Base-by-base conservation (phyloP, 208 protist genomes). In the Acanthamoeba culbertsoni region DNA sequence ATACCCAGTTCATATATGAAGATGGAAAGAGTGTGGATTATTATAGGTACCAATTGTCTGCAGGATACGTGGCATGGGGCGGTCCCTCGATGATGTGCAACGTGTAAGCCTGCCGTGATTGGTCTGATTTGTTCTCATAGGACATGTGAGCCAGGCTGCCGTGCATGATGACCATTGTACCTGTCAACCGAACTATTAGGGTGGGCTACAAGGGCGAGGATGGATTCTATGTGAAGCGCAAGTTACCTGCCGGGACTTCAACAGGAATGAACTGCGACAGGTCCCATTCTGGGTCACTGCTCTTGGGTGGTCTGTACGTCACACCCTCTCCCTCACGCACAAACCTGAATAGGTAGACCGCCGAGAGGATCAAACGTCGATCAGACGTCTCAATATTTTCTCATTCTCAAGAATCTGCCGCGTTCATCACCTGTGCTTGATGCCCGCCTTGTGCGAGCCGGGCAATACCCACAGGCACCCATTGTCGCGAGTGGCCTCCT, bases 391-490 rank as follows among this genome's bases (percentile, higher is more conserved):
- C n/a, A n/a, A n/a, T n/a, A n/a, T n/a, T n/a, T n/a, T n/a, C n/a
- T n/a, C n/a, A n/a, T n/a, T n/a, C n/a, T n/a, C n/a, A n/a, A n/a
- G n/a, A n/a, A n/a, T n/a, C n/a, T n/a, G n/a, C n/a, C 23, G 40
- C 5, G n/a, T 3, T 3, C 23, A 33, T 53, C 55, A 93, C 88
- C 91, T 95, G 26, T 51, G 59, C 26, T 51, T 26, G 35, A 97
- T 65, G 37, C 93, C 93, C 40, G 31, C 18, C 43, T 96, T 97
- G 73, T 97, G 96, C 43, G 93, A 96, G 23, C 95, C 95, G 40
- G 95, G 91, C n/a, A 95, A 46, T 51, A 33, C 96, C 95, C 96
- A 97, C 23, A 98, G 88, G 86, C 97, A 98, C 8, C 96, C 97
- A 90, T 98, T 98, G 6, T 95, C 92, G 10, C 91, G 8, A 42